phyloP scores from a whole-genome alignment of 225 moss, liverwort and hornwort genomes.

The Polytrichum formosum region DNA sequence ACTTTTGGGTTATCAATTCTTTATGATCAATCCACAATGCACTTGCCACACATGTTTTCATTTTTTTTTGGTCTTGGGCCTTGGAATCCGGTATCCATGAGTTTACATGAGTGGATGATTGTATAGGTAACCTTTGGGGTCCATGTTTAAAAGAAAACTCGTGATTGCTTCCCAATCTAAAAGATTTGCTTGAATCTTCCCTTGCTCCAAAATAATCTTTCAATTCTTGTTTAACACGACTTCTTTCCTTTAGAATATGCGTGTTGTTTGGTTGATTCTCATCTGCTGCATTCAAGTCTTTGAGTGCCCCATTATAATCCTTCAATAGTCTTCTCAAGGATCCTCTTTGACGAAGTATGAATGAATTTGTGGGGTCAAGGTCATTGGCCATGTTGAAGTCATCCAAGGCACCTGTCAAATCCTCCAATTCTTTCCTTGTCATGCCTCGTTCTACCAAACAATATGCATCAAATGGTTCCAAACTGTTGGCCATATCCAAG shows the following conservation, averaged over 20 bases:
- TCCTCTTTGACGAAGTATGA: background rate
- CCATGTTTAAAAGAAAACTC: background rate
- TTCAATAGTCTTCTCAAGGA: background rate
- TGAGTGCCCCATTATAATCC: background rate
- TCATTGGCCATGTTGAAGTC: background rate
- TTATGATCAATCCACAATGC: constrained; percentile 1
- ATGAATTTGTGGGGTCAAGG: background rate
- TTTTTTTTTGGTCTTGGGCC: background rate
- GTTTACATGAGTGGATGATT: background rate
- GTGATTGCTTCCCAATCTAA: background rate
- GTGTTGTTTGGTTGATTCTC: background rate
- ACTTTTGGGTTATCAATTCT: background rate
- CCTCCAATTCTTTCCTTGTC: background rate
- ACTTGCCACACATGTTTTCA: too few relatives aligned
- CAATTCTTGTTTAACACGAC: constrained; percentile 9
- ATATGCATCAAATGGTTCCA: constrained; percentile 4
- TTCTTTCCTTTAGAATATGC: background rate
- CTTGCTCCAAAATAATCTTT: background rate
- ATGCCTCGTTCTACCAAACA: background rate
- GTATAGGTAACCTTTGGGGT: background rate
- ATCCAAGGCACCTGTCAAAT: constrained; percentile 1
- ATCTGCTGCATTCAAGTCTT: constrained; percentile 4
- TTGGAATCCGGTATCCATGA: background rate
- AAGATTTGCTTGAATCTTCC: background rate
- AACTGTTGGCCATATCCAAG: background rate